Base-by-base conservation (phyloP, 2,329 filamentous ascomycete genomes). In the Colletotrichum sp. region DNA sequence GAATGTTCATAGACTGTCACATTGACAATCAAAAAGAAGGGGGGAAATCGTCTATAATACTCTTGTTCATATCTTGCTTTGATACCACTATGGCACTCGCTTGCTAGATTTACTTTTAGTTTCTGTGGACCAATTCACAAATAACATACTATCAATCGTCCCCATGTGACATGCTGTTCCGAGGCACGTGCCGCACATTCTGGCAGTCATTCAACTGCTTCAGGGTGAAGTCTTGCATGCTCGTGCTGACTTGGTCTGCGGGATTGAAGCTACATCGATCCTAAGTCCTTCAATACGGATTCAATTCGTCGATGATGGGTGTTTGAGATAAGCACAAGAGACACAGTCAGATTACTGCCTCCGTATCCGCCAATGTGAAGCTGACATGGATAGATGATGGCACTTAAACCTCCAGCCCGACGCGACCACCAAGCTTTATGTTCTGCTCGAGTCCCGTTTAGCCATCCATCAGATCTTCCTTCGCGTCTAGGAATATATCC, bases 61-160 rank as follows among this genome's bases (percentile, higher is more conserved):
- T 76, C 27, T 61, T 71, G 43, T 76, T 73, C 15, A 69, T 52
- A 74, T 48, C n/a, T 67, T 69, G 27, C 74, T 74, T 71, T 73
- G 70, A 76, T 76, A 76, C 70, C 70, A 76, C 58, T 25, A 58
- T 39, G 58, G 70, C 64, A 60, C 34, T 69, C 48, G 34, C 64
- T 76, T 74, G 70, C 74, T 65, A 73, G 34, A 68, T 74, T 65
- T 65, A 65, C 64, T 65, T 60, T 58, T 60, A 60, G 32, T 65
- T 64, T 61, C 28, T 25, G 18, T 25, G 36, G 15, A 66, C 16
- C 22, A 55, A 60, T 52, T 61, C 61, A 60, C 48, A 8, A 13
- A 58, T 30, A 36, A 18, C 27, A 18, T 28, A 30, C 16, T 30
- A 18, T 18, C 28, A 18, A 3, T 58, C 1, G 8, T 27, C 1